A percentile compares a stretch with the other conserved stretches of the same genome.
Conservation (phyloP, 768 basidiomycete species). For the Cyathus striatus region DNA sequence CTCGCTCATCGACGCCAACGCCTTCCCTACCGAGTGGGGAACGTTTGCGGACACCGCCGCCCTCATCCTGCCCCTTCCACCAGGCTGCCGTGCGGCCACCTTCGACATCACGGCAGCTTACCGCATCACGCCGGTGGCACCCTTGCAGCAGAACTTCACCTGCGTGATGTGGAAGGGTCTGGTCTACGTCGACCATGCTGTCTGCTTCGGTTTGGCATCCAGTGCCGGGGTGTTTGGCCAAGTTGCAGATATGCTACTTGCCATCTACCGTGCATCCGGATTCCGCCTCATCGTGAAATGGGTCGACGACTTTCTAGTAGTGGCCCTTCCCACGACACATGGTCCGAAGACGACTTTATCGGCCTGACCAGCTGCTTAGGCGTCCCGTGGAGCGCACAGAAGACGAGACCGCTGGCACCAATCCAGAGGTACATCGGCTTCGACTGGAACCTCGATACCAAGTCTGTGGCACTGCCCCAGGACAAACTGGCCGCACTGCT, state of each 20-base stretch:
- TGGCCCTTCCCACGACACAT: constrained; percentile 14
- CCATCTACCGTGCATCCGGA: constrained; percentile 17
- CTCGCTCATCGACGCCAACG: constrained; percentile 10
- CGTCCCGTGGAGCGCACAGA: constrained; percentile 25
- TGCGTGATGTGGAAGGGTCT: constrained; percentile 24
- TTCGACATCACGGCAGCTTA: constrained; percentile 36
- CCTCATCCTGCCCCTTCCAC: constrained; percentile 22
- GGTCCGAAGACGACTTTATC: constrained; percentile 22
- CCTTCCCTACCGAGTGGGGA: constrained; percentile 23
- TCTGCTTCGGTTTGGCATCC: constrained; percentile 24
- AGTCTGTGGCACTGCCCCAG: not conserved
- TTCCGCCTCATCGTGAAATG: constrained; percentile 22
- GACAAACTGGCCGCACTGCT: constrained; percentile 1
- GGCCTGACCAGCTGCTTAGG: constrained; percentile 17
- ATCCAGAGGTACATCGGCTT: constrained; percentile 26
- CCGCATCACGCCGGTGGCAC: constrained; percentile 25
- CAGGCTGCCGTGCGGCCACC: constrained; percentile 25
- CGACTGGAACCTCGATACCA: constrained; percentile 21
- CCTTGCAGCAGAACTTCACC: constrained; percentile 23
- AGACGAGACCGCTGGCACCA: constrained; percentile 13
- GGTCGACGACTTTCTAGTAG: constrained; percentile 32
- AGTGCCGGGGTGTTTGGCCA: constrained; percentile 28
- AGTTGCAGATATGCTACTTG: constrained; percentile 26
- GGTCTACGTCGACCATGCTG: constrained; percentile 26
- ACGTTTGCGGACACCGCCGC: constrained; percentile 20